Evolutionary conservation across 2,329 filamentous ascomycete genomes (phyloP).

Genomic region (Zalaria obscura): DNA sequence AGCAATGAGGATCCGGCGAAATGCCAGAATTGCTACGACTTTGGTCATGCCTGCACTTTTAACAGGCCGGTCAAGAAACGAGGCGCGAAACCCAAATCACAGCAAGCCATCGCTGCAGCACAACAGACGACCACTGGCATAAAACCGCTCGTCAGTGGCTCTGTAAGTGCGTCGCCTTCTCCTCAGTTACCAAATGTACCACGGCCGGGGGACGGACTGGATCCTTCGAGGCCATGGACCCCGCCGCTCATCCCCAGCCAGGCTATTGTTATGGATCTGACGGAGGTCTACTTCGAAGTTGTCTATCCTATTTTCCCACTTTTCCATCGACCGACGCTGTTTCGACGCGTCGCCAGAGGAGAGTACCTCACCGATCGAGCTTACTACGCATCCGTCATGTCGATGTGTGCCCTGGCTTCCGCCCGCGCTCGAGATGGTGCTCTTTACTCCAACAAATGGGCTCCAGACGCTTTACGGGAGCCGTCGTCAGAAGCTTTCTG

Average conservation of each 20-base stretch:
- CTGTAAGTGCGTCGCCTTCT: slow-evolving; percentile 1
- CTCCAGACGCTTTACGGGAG: slow-evolving; percentile 27
- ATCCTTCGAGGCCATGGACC: slow-evolving; percentile 2
- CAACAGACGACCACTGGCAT: background rate
- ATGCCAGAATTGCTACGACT: slow-evolving; percentile 37
- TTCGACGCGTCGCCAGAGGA: slow-evolving; percentile 22
- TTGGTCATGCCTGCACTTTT: slow-evolving; percentile 34
- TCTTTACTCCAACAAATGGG: slow-evolving; percentile 25
- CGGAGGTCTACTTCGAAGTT: slow-evolving; percentile 35
- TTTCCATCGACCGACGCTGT: slow-evolving; percentile 30
- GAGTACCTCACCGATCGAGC: slow-evolving; percentile 25
- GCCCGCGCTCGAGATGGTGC: slow-evolving; percentile 37
- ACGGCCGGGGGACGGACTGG: slow-evolving; percentile 13
- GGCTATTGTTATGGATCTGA: slow-evolving; percentile 25
- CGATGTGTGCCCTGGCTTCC: slow-evolving; percentile 35
- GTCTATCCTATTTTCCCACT: slow-evolving; percentile 38
- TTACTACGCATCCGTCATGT: slow-evolving; percentile 39
- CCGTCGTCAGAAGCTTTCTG: slow-evolving; percentile 30
- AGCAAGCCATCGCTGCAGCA: background rate
- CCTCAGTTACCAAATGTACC: slow-evolving; percentile 17
- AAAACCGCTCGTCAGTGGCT: background rate
- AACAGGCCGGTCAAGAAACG: slow-evolving; percentile 23
- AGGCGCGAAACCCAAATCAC: slow-evolving; percentile 14
- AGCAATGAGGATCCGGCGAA: slow-evolving; percentile 27
- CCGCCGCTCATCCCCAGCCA: slow-evolving; percentile 12